These are phyloP conservation scores for Pestalotiopsis sp. DNA, from an alignment of 2,329 filamentous ascomycete genomes.

Conservation along the genomic window DNA sequence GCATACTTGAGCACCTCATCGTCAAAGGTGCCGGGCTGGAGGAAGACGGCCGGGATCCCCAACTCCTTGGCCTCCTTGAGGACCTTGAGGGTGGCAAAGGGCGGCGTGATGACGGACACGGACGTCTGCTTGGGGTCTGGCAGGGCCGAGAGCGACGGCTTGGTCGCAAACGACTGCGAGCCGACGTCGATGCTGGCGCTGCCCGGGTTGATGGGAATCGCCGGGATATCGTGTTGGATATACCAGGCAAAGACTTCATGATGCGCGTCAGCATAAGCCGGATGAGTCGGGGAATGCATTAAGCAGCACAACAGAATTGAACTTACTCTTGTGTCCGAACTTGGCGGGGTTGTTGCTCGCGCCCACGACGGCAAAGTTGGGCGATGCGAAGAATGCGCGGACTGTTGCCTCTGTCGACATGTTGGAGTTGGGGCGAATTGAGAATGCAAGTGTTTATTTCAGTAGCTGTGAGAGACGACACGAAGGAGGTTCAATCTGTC, in stretches of 20 bases:
- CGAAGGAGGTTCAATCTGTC: too few relatives aligned
- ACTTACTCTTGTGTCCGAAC: slow-evolving; percentile 83
- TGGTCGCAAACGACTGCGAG: slow-evolving; percentile 61
- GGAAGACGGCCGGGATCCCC: slow-evolving; percentile 77
- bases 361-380: slow-evolving; percentile 85
- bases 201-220: slow-evolving; percentile 82
- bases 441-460: neutral
- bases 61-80: slow-evolving; percentile 76
- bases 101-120: slow-evolving; percentile 87
- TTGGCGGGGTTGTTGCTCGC: slow-evolving; percentile 84
- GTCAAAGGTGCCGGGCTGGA: slow-evolving; percentile 90
- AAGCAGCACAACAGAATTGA: neutral
- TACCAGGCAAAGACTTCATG: slow-evolving; percentile 86
- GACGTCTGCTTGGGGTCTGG: slow-evolving; percentile 70
- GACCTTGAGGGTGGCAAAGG: slow-evolving; percentile 72
- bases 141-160: slow-evolving; percentile 68
- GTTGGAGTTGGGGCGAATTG: slow-evolving; percentile 21
- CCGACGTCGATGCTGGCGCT: slow-evolving; percentile 64
- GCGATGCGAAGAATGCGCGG: slow-evolving; percentile 77
- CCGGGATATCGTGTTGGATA: slow-evolving; percentile 72
- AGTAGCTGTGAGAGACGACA: too few relatives aligned
- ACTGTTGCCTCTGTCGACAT: slow-evolving; percentile 74
- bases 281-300: neutral
- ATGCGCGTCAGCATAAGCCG: neutral
- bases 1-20: slow-evolving; percentile 69